Base-by-base conservation (phyloP, 441 rosid species). In the Macaranga tanarius region DNA sequence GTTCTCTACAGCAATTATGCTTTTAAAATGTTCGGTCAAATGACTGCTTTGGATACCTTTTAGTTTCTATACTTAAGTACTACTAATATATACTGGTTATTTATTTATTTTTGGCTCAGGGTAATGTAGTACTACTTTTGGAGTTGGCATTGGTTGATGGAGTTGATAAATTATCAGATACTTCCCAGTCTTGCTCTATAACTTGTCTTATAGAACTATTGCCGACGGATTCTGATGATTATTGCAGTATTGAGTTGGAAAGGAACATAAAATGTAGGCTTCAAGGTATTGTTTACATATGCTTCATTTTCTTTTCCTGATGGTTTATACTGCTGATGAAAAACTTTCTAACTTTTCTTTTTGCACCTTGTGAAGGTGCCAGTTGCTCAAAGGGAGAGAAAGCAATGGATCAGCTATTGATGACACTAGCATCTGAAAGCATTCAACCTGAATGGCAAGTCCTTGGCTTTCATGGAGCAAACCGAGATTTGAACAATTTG, bases 311-410 rank as follows among this genome's bases (percentile, higher is more conserved):
- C 20, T 26, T 69, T 20, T 28, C 50, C 23, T 23, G 19, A 19
- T 77, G 73, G 20, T 62, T 62, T 77, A 73, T 51, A 58, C 66
- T 77, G 38, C 63, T 59, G 26, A 58, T 40, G 59, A 40, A 63
- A 61, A 16, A 22, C 48, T 68, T 52, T 59, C 62, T 42, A 20
- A 45, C 60, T 38, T 23, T 26, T 23, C 51, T 48, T 25, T 11
- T 34, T 70, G 15, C 65, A n/a, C 20, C 59, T 69, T 69, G 75
- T 69, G 69, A 83, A 84, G 97, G 94, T 66, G 74, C 85, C 62
- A 80, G 82, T 84, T 93, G 97, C 87, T 83, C 88, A 56, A 85
- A 76, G 76, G 95, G 83, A 83, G 97, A 92, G 87, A 97, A 88
- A 76, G 86, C 90, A 45, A 88, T 82, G 84, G 92, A 90, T 76